Evolutionary conservation across 768 basidiomycete genomes (phyloP).

Genomic region (Terana coerulea): DNA sequence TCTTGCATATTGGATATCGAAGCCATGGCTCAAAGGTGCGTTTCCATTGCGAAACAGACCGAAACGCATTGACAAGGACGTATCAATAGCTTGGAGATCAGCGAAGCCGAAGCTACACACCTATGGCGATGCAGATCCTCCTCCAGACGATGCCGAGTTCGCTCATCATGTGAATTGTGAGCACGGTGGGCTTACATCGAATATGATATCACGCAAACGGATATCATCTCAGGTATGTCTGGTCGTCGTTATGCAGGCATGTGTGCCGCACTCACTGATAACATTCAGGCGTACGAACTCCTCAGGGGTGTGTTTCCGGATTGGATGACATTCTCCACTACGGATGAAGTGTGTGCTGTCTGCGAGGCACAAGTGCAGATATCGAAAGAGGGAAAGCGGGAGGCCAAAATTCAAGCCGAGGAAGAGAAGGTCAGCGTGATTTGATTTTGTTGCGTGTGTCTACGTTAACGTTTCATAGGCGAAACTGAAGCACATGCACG

Average conservation of each 20-base stretch:
- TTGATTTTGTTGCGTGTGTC: background rate
- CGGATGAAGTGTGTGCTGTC: conserved; percentile 52
- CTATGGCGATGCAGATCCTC: conserved; percentile 52
- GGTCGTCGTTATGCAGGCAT: background rate
- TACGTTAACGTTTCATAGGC: conserved; percentile 36
- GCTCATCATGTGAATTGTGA: conserved; percentile 63
- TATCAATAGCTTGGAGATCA: conserved; percentile 68
- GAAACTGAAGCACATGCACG: conserved; percentile 58
- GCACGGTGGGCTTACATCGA: conserved; percentile 60
- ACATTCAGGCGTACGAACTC: conserved; percentile 48
- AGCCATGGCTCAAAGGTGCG: conserved; percentile 72
- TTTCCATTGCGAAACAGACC: conserved; percentile 1
- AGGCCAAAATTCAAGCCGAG: conserved; percentile 62
- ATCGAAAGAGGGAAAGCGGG: conserved; percentile 59
- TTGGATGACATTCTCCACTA: conserved; percentile 55
- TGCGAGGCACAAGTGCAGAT: conserved; percentile 56
- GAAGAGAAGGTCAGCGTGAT: conserved; percentile 62
- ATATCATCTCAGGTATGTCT: conserved; percentile 57
- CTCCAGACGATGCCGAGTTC: conserved; percentile 60
- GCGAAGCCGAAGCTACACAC: conserved; percentile 76
- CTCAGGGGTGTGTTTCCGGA: conserved; percentile 57
- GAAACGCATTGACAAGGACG: background rate
- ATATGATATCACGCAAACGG: conserved; percentile 49
- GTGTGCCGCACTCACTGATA: background rate
- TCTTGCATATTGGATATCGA: conserved; percentile 69